phyloP scores from a whole-genome alignment of 345 rosid genomes.

The Cardamine occulta region DNA sequence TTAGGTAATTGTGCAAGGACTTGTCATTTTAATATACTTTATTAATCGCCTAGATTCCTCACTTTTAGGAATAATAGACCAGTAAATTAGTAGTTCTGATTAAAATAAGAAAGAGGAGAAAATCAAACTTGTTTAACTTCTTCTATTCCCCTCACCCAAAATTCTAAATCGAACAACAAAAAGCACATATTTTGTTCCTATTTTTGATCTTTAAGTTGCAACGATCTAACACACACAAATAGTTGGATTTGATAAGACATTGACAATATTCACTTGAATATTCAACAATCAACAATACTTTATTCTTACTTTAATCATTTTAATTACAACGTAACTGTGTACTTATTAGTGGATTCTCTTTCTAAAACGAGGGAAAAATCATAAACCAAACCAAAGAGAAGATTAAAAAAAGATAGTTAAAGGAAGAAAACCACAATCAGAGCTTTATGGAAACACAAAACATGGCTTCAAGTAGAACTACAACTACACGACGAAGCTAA shows the following conservation, averaged over 20 bases:
- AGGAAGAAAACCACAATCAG: background rate
- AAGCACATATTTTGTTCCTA: background rate
- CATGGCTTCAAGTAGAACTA: constrained; percentile 26
- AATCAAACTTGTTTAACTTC: too few relatives aligned
- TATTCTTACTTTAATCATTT: background rate
- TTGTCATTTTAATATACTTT: background rate
- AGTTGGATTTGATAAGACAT: background rate
- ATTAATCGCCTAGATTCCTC: constrained; percentile 5
- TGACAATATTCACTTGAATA: background rate
- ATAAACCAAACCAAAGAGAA: constrained; percentile 7
- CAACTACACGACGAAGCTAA: constrained; percentile 31
- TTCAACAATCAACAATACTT: background rate
- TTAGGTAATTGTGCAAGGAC: constrained; percentile 1
- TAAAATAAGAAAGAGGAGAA: background rate
- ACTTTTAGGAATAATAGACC: constrained; percentile 22
- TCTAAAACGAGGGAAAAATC: constrained; percentile 2
- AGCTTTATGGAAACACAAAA: constrained; percentile 9
- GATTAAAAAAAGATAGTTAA: background rate
- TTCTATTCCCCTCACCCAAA: background rate
- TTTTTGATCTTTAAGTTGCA: background rate
- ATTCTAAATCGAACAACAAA: background rate
- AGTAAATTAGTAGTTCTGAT: background rate
- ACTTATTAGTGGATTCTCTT: background rate
- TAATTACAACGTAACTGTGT: background rate
- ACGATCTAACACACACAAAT: background rate